Base-by-base conservation (phyloP, 1,139 yeast species). In the Suhomyces panamericanus region DNA sequence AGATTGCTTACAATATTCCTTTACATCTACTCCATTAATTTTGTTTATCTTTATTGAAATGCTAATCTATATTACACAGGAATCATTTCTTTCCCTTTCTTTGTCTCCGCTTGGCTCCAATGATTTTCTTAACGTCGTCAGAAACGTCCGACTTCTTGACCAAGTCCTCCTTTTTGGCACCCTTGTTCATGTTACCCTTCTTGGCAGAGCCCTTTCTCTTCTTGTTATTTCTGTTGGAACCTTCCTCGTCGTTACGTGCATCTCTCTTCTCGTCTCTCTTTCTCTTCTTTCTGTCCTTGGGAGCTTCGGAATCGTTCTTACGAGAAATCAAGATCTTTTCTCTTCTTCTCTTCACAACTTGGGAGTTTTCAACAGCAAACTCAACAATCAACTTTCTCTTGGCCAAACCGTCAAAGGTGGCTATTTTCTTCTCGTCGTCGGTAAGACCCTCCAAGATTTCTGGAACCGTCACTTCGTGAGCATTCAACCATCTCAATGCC, bases 401-500 rank as follows among this genome's bases (percentile, higher is more conserved):
- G 38, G 75, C 72, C 38, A 74, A 55, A 4, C 81, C 80, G 47
- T 81, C 86, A 39, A 72, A 57, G 50, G 79, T 70, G 14, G 80
- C 78, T 27, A 63, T 43, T 59, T 80, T 78, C 64, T 73, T 68
- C 64, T 85, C 88, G 42, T 87, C 93, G 7, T 85, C 95, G 29
- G 75, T 70, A 50, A 86, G 64, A 10, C 96, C 96, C 49, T 77
- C 89, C 15, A 79, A 55, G 32, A 88, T 77, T 65, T 91, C 97
- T 9, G 77, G 81, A 38, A 66, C 67, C 0, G 87, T 70, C 3
- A 93, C 96, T 58, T 81, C 85, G 63, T 93, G 97, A 3, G 96
- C 96, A 68, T 93, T 93, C 64, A 93, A 77, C 96, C 97, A 95
- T 73, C 99, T 81, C 49, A 93, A 78, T 6, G 96, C 98, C 97